These are phyloP conservation scores for Pythium rishiriense DNA, from an alignment of 352 stramenopile genomes.

Conservation along the genomic window DNA sequence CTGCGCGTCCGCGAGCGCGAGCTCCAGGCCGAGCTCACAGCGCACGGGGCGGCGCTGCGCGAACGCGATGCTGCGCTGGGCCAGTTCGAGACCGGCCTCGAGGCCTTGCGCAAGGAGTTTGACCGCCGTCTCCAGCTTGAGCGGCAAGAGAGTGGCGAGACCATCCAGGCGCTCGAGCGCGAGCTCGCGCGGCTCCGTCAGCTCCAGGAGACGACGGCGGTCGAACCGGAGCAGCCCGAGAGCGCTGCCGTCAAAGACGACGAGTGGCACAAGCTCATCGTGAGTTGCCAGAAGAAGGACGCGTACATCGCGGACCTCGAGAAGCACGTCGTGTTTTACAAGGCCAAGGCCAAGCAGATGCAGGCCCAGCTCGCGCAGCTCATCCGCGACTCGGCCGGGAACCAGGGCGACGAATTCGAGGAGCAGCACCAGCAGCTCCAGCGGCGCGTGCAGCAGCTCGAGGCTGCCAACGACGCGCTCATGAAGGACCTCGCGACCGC, in stretches of 20 bases:
- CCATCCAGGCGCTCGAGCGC: constrained; percentile 38
- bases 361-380: constrained; percentile 80
- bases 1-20: constrained; percentile 49
- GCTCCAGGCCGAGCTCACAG: constrained; percentile 38
- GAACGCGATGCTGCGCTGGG: constrained; percentile 49
- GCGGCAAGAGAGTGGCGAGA: constrained; percentile 41
- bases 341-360: constrained; percentile 85
- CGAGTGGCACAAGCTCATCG: constrained; percentile 74
- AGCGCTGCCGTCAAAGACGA: constrained; percentile 29
- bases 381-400: constrained; percentile 58
- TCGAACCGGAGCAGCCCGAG: constrained; percentile 21
- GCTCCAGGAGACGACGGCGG: constrained; percentile 3
- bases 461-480: constrained; percentile 69
- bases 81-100: constrained; percentile 65
- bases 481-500: constrained; percentile 76
- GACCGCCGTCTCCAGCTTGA: constrained; percentile 62
- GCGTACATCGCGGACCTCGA: constrained; percentile 83
- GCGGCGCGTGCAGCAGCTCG: constrained; percentile 65
- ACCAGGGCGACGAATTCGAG: constrained; percentile 31
- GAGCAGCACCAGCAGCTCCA: constrained; percentile 36
- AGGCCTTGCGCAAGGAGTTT: constrained; percentile 68
- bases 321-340: constrained; percentile 87
- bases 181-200: constrained; percentile 37
- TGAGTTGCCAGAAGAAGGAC: constrained; percentile 75
- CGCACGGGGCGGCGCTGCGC: constrained; percentile 38